These are phyloP conservation scores for Nicotiana sylvestris DNA, from an alignment of 257 asterid species.

Conservation along the genomic window DNA sequence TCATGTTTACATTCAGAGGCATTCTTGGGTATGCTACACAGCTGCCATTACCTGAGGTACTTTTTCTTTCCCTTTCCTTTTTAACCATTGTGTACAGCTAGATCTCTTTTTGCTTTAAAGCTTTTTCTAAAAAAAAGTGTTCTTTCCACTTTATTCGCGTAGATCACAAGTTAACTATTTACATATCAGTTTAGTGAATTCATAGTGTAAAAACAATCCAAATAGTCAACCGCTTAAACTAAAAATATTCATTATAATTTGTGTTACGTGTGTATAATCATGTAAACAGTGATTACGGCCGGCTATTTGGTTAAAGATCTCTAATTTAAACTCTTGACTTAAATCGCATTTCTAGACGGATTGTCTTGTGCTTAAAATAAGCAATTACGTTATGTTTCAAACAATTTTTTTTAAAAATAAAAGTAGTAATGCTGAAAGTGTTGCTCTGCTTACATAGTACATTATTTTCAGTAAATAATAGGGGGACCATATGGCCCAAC, in stretches of 20 bases:
- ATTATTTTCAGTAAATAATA: background rate
- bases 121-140: background rate
- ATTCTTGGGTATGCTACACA: constrained; percentile 26
- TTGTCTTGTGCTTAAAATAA: background rate
- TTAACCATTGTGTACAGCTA: background rate
- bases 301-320: no score
- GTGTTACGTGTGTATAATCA: no score
- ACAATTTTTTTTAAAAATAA: background rate
- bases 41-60: constrained; percentile 24
- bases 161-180: background rate
- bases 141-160: background rate
- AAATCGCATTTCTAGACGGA: background rate
- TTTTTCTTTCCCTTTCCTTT: background rate
- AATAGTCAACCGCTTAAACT: no score
- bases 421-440: background rate
- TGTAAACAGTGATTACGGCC: no score
- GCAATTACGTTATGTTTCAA: background rate
- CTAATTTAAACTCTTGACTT: no score
- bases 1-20: constrained; percentile 22
- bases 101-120: background rate
- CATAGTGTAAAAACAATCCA: no score
- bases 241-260: no score
- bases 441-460: background rate
- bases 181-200: no score
- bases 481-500: background rate